Percentiles rank a stretch among this genome's conserved stretches.
Conservation (phyloP, 106 monocot genomes). For the Acorus calamus region DNA sequence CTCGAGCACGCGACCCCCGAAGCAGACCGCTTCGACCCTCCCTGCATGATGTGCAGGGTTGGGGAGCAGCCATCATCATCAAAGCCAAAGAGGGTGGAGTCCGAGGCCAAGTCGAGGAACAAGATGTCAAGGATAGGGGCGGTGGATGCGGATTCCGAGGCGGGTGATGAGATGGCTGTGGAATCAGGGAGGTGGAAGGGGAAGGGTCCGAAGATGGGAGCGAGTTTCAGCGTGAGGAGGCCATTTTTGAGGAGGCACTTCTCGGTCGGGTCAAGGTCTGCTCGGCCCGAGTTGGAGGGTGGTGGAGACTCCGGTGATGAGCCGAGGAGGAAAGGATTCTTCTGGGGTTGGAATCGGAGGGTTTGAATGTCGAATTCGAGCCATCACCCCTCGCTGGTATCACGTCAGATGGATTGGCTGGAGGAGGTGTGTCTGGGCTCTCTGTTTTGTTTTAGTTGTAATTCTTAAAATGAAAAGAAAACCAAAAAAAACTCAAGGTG, state of each 20-base stretch:
- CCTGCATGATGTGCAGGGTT: conserved; percentile 63
- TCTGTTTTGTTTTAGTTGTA: too few relatives aligned
- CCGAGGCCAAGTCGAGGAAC: conserved; percentile 32
- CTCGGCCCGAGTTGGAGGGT: conserved; percentile 13
- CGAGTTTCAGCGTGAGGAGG: conserved; percentile 33
- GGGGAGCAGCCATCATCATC: conserved; percentile 19
- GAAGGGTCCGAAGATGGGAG: conserved; percentile 16
- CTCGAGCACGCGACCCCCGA: conserved; percentile 66
- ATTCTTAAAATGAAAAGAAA: too few relatives aligned
- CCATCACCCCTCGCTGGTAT: too few relatives aligned
- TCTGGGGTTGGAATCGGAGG: conserved; percentile 28
- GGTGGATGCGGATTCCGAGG: conserved; percentile 33
- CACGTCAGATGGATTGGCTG: too few relatives aligned
- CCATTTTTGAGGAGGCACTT: conserved; percentile 50
- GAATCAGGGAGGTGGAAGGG: conserved; percentile 3
- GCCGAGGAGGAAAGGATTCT: conserved; percentile 37
- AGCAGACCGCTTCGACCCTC: conserved; percentile 59
- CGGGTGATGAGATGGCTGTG: conserved; percentile 5
- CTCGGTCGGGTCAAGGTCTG: conserved; percentile 30
- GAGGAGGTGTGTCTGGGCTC: too few relatives aligned
- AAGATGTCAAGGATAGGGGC: conserved; percentile 43
- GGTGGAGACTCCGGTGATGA: neutral
- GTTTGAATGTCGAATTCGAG: conserved; percentile 1
- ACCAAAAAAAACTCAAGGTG: too few relatives aligned
- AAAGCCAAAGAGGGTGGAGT: conserved; percentile 16